Evolutionary conservation across 495 filamentous ascomycete species (phyloP).

Genomic region (Astrocystis sublimbata): DNA sequence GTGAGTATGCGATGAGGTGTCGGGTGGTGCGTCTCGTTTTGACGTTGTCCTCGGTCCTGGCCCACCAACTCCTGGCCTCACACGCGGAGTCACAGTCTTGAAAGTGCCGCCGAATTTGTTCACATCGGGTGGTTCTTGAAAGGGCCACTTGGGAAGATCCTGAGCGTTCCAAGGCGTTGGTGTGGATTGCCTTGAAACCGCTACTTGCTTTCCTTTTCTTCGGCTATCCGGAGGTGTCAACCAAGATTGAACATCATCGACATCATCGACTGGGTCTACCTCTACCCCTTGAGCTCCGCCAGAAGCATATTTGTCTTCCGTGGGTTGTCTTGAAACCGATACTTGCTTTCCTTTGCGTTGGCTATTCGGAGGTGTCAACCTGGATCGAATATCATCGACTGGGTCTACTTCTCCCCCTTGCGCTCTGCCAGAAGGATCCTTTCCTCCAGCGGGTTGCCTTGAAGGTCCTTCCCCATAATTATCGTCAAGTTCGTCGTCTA

Average conservation of each 20-base stretch:
- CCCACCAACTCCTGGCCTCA: not conserved
- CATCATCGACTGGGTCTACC: not conserved
- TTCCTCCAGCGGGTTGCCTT: not conserved
- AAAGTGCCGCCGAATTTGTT: not conserved
- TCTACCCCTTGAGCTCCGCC: not conserved
- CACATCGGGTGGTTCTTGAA: not conserved
- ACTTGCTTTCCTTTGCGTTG: not conserved
- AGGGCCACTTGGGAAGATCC: too few species aligned
- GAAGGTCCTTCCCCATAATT: not conserved
- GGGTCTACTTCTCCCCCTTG: not conserved
- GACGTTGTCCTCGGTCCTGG: not conserved
- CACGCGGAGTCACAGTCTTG: not conserved
- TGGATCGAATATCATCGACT: too few species aligned
- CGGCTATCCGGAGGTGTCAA: not conserved
- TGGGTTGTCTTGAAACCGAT: not conserved
- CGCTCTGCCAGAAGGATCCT: not conserved
- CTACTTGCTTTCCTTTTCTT: not conserved
- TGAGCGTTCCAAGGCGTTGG: too few species aligned
- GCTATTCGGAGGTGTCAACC: not conserved
- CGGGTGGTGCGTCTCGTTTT: not conserved
- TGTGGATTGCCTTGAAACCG: not conserved
- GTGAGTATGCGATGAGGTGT: not conserved
- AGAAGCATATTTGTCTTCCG: not conserved
- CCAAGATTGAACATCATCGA: not conserved
- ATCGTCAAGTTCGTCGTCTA: not conserved